Evolutionary conservation across 2,329 filamentous ascomycete genomes (phyloP).

Genomic region (Sporothrix phasma): DNA sequence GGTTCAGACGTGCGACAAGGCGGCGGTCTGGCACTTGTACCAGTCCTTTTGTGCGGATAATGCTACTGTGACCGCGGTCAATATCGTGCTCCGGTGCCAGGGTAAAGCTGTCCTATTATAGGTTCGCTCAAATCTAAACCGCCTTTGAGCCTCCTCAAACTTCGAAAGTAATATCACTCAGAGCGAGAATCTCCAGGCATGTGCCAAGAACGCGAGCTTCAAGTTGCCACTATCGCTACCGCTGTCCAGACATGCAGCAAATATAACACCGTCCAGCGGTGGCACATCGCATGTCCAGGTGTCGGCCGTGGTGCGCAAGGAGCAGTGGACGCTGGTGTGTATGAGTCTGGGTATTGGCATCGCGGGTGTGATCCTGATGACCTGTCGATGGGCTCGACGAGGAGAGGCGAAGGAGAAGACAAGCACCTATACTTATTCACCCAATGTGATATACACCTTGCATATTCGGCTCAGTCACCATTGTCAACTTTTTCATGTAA

Average conservation of each 20-base stretch:
- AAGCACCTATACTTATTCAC: neutral
- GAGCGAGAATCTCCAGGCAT: constrained; percentile 28
- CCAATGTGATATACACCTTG: neutral
- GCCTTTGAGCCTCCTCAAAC: neutral
- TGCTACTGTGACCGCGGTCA: constrained; percentile 28
- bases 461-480: neutral
- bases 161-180: neutral
- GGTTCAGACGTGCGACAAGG: no score
- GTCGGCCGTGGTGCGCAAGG: constrained; percentile 19
- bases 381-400: constrained; percentile 20
- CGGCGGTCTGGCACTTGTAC: no score
- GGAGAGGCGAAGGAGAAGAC: neutral
- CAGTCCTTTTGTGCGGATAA: constrained; percentile 30
- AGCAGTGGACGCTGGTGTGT: constrained; percentile 22
- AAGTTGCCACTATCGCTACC: constrained; percentile 18
- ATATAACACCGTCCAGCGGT: neutral
- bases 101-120: constrained; percentile 31
- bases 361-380: constrained; percentile 23
- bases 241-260: neutral
- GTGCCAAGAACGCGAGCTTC: constrained; percentile 28
- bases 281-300: constrained; percentile 8
- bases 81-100: constrained; percentile 30
- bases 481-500: neutral
- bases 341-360: constrained; percentile 22
- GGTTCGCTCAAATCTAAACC: constrained; percentile 16